Percentiles rank a stretch among this genome's conserved stretches.
Evolutionary conservation across 2,329 filamentous ascomycete species (phyloP).

Genomic region (Microdochium bolleyi): DNA sequence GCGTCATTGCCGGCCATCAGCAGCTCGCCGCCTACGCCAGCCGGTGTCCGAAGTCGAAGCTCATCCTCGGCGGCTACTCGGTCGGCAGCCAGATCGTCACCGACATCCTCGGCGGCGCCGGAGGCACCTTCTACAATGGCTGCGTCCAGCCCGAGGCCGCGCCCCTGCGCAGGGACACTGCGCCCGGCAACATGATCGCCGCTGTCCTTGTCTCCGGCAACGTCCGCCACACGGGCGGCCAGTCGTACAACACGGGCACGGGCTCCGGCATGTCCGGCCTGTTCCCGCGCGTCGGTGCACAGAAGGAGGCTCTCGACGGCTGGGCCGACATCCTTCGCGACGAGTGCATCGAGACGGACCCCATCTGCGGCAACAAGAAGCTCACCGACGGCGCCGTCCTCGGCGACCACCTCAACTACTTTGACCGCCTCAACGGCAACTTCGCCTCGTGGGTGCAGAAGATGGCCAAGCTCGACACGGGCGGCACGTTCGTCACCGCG

Average conservation of each 20-base stretch:
- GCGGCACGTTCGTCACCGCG: background rate
- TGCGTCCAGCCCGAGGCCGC: slow-evolving; percentile 15
- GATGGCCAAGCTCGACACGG: background rate
- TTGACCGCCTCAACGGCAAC: background rate
- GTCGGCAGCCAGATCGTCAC: slow-evolving; percentile 29
- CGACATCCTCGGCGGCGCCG: slow-evolving; percentile 25
- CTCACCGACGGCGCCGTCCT: background rate
- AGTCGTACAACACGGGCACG: slow-evolving; percentile 22
- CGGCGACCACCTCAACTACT: background rate
- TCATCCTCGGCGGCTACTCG: slow-evolving; percentile 32
- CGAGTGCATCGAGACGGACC: slow-evolving; percentile 27
- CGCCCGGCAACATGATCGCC: slow-evolving; percentile 22
- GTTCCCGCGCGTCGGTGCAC: slow-evolving; percentile 19
- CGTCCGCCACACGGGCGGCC: slow-evolving; percentile 22
- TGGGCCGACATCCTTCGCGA: slow-evolving; percentile 17
- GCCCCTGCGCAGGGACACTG: slow-evolving; percentile 15
- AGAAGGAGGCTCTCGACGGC: slow-evolving; percentile 17
- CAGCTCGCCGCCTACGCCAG: slow-evolving; percentile 30
- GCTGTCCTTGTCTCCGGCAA: slow-evolving; percentile 26
- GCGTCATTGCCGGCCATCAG: slow-evolving; percentile 21
- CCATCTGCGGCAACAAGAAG: slow-evolving; percentile 19
- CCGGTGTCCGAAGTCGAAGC: slow-evolving; percentile 27
- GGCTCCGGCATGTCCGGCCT: slow-evolving; percentile 16
- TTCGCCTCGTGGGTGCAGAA: background rate
- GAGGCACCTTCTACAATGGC: slow-evolving; percentile 22